phyloP scores from a whole-genome alignment of 129 eudicot species.

The Glebionis coronaria region DNA sequence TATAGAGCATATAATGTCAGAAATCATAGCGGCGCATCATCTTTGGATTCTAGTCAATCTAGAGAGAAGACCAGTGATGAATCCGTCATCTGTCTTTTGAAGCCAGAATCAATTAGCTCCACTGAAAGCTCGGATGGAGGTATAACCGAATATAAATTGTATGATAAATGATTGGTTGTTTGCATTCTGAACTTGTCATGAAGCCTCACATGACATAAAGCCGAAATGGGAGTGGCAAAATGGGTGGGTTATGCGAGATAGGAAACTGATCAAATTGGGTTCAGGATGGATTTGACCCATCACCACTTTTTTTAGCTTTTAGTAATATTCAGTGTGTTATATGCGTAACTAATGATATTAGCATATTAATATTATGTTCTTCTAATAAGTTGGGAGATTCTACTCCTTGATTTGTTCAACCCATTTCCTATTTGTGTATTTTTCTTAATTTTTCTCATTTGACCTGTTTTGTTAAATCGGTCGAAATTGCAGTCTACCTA shows the following conservation, averaged over 20 bases:
- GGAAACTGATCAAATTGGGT: constrained; percentile 1
- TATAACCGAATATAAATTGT: constrained; percentile 15
- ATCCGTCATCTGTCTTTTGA: constrained; percentile 46
- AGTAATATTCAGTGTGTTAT: not conserved
- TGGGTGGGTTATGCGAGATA: constrained; percentile 1
- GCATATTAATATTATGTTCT: not conserved
- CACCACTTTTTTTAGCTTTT: not conserved
- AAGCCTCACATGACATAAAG: not conserved
- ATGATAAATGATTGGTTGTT: constrained; percentile 6
- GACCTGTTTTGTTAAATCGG: not conserved
- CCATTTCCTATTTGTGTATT: not conserved
- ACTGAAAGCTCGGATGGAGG: constrained; percentile 69
- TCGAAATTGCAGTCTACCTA: not conserved
- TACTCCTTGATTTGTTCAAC: not conserved
- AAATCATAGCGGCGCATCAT: constrained; percentile 21
- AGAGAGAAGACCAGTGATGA: constrained; percentile 45
- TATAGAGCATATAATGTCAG: constrained; percentile 35
- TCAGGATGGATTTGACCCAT: not conserved
- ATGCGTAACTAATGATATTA: not conserved
- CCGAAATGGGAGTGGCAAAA: constrained; percentile 4
- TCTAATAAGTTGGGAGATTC: not conserved
- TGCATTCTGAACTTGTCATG: not conserved
- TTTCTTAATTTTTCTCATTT: not conserved
- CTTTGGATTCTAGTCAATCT: constrained; percentile 27
- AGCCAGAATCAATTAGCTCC: constrained; percentile 57